Percentiles rank a stretch among this genome's conserved stretches.
phyloP scores from a whole-genome alignment of 2,329 filamentous ascomycete genomes.

The Cercospora zeae-maydis region DNA sequence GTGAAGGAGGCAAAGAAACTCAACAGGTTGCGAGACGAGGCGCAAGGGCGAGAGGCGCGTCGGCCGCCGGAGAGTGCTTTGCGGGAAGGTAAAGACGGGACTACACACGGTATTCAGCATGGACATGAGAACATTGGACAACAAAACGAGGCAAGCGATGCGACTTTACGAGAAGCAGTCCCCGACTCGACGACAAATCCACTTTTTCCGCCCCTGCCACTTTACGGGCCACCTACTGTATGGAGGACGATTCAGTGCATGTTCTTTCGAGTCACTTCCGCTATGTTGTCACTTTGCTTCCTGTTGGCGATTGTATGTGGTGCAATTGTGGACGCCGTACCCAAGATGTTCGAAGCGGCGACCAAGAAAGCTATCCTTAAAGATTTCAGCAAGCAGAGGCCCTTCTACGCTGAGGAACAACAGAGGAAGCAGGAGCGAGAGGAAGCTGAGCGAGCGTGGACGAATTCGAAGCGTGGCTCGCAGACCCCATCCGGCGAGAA shows the following conservation, averaged over 20 bases:
- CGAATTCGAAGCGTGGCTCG: slow-evolving; percentile 44
- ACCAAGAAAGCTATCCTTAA: slow-evolving; percentile 56
- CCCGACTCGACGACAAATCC: slow-evolving; percentile 71
- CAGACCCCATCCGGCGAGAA: slow-evolving; percentile 45
- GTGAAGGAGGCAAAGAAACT: slow-evolving; percentile 67
- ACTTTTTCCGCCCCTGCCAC: slow-evolving; percentile 77
- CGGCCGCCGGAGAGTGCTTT: slow-evolving; percentile 33
- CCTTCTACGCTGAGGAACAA: slow-evolving; percentile 71
- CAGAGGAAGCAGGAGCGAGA: slow-evolving; percentile 55
- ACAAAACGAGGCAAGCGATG: slow-evolving; percentile 44
- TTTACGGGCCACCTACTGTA: slow-evolving; percentile 71
- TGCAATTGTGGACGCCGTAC: slow-evolving; percentile 65
- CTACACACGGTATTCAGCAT: slow-evolving; percentile 38
- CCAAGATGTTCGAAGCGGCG: slow-evolving; percentile 48
- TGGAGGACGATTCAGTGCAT: slow-evolving; percentile 63
- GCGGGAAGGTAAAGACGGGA: slow-evolving; percentile 44
- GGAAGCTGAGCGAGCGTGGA: slow-evolving; percentile 62
- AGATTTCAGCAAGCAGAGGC: slow-evolving; percentile 58
- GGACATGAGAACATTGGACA: slow-evolving; percentile 28
- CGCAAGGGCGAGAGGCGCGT: slow-evolving; percentile 40
- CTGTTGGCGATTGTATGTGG: slow-evolving; percentile 72
- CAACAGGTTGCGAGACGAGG: slow-evolving; percentile 58
- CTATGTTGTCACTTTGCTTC: slow-evolving; percentile 74
- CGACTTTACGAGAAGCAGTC: slow-evolving; percentile 42
- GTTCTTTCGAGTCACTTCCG: slow-evolving; percentile 64